Percentiles rank a stretch among this genome's conserved stretches.
Conservation (phyloP, 169 alveolate genomes). For the Babesia divergens region DNA sequence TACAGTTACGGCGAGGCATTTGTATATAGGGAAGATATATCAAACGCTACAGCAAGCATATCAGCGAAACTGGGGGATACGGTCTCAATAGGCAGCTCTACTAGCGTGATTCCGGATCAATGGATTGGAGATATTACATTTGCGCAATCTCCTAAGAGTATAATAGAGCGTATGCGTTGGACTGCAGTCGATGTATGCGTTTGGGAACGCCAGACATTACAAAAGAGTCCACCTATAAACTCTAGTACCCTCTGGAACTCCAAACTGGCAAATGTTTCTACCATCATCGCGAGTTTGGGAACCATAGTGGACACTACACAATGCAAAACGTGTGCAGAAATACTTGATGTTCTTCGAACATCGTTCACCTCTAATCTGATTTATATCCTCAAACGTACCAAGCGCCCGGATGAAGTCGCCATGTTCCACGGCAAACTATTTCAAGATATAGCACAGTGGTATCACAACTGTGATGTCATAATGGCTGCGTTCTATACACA, state of each 20-base stretch:
- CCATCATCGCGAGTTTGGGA: neutral
- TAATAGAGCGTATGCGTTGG: neutral
- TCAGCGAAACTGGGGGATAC: no score
- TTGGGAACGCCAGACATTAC: neutral
- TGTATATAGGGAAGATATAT: no score
- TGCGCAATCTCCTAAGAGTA: neutral
- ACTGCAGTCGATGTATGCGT: neutral
- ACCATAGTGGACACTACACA: neutral
- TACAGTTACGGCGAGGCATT: no score
- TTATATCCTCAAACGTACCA: neutral
- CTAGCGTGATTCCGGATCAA: no score
- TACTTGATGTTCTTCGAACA: neutral
- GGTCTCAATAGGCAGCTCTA: no score
- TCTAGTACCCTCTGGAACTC: constrained; percentile 9
- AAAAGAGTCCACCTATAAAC: neutral
- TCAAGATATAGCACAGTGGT: neutral
- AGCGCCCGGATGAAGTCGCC: constrained; percentile 9
- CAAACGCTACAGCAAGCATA: no score
- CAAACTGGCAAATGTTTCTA: neutral
- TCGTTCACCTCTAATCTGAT: constrained; percentile 3
- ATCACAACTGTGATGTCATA: constrained; percentile 10
- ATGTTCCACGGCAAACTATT: constrained; percentile 4
- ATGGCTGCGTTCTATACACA: constrained; percentile 8
- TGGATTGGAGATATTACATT: neutral
- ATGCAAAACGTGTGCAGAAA: neutral